Conservation (phyloP, 1,284 basidiomycete genomes). For the Cystobasidium pallidum region DNA sequence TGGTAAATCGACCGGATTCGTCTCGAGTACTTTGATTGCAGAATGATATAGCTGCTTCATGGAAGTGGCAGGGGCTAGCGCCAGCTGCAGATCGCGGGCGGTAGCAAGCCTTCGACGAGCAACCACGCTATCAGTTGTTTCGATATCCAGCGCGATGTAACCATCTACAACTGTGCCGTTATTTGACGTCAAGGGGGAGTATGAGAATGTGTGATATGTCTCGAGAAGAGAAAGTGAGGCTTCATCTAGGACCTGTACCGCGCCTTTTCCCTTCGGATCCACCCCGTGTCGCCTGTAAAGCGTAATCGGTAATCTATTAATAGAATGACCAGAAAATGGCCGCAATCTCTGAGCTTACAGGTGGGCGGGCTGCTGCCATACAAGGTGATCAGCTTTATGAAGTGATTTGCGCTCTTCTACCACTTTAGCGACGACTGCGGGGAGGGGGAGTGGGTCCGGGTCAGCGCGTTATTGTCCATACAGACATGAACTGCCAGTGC, state of each 20-base stretch:
- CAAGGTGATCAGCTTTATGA: constrained; percentile 25
- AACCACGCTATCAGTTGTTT: constrained; percentile 48
- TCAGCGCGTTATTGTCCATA: not conserved
- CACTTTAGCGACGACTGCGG: constrained; percentile 14
- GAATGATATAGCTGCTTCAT: constrained; percentile 44
- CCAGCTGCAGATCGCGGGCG: constrained; percentile 48
- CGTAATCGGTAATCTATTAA: no score
- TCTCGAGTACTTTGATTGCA: constrained; percentile 38
- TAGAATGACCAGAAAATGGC: no score
- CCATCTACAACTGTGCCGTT: constrained; percentile 41
- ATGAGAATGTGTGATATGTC: constrained; percentile 49
- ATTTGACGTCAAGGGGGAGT: constrained; percentile 44
- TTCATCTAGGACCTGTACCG: constrained; percentile 18
- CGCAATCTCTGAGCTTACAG: constrained; percentile 27
- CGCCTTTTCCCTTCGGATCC: constrained; percentile 11
- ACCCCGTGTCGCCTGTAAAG: constrained; percentile 21
- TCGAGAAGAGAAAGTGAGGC: constrained; percentile 20
- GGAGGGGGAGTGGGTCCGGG: no score
- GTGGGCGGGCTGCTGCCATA: constrained; percentile 24
- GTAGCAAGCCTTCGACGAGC: constrained; percentile 48
- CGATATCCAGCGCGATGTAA: constrained; percentile 47
- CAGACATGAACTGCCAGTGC: not conserved
- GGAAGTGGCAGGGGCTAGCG: constrained; percentile 44
- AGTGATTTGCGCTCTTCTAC: constrained; percentile 10
- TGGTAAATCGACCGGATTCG: constrained; percentile 50